Conservation (phyloP, 805 yeast species). For the Debaryomyces prosopidis region DNA sequence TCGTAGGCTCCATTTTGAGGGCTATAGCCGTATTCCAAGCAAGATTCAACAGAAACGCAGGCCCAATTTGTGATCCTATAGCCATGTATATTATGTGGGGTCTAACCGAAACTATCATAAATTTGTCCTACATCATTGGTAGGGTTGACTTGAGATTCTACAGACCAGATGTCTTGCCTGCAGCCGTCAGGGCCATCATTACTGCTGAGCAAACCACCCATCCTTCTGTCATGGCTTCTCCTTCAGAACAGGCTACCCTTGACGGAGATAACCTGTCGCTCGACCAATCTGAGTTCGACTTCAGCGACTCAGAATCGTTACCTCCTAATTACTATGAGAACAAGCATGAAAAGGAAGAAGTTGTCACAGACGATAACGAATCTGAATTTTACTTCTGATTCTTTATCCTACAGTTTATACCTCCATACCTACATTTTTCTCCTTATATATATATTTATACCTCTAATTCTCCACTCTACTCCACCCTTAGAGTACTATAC, state of each 20-base stretch:
- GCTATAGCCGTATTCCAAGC: constrained; percentile 22
- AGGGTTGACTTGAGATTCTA: constrained; percentile 78
- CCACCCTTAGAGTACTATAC: background rate
- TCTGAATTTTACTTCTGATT: constrained; percentile 15
- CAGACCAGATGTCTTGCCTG: constrained; percentile 63
- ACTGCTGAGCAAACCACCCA: constrained; percentile 43
- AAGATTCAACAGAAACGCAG: constrained; percentile 13
- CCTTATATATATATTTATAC: background rate
- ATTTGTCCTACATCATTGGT: constrained; percentile 56
- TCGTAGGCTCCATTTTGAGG: constrained; percentile 54
- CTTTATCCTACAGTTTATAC: background rate
- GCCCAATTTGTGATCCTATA: constrained; percentile 43
- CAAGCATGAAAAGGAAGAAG: background rate
- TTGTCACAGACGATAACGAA: constrained; percentile 10
- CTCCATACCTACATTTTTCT: background rate
- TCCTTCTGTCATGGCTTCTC: constrained; percentile 23
- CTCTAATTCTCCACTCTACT: background rate
- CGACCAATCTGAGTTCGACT: constrained; percentile 10
- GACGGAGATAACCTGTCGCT: constrained; percentile 8
- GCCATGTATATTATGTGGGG: constrained; percentile 74
- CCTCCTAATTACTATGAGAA: constrained; percentile 8
- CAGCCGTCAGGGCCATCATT: constrained; percentile 37
- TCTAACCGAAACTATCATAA: constrained; percentile 58
- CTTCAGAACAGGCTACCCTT: background rate
- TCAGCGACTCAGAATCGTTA: constrained; percentile 9